Evolutionary conservation across 257 asterid species (phyloP).

Genomic region (Lantana camara): DNA sequence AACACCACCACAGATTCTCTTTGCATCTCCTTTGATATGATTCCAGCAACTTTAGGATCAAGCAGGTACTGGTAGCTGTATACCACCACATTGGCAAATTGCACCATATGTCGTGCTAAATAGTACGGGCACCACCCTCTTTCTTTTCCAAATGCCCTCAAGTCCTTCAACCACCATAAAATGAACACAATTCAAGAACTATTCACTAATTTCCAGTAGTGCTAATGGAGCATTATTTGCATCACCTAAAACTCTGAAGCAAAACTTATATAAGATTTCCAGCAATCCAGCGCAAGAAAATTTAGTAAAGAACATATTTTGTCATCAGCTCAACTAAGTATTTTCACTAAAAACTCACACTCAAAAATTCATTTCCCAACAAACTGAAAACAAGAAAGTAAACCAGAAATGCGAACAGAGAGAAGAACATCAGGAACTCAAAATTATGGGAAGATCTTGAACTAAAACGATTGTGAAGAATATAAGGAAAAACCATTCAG

Average conservation of each 20-base stretch:
- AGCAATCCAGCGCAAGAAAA: conserved; percentile 20
- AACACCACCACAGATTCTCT: conserved; percentile 94
- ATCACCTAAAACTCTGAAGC: neutral
- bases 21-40: conserved; percentile 98
- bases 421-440: neutral
- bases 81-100: conserved; percentile 91
- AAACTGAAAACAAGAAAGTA: neutral
- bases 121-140: conserved; percentile 98
- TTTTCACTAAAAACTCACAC: conserved; percentile 5
- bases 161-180: conserved; percentile 51
- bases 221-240: conserved; percentile 11
- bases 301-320: neutral
- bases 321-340: neutral
- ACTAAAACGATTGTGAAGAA: neutral
- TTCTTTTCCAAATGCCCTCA: conserved; percentile 77
- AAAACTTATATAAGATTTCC: conserved; percentile 8
- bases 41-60: conserved; percentile 97
- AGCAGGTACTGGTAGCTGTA: conserved; percentile 96
- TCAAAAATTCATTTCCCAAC: neutral
- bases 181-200: conserved; percentile 22
- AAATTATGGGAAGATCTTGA: neutral
- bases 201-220: neutral
- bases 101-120: conserved; percentile 93
- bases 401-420: neutral
- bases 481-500: no score